Conservation (phyloP, 2,329 filamentous ascomycete genomes). For the Grosmannia serpens region DNA sequence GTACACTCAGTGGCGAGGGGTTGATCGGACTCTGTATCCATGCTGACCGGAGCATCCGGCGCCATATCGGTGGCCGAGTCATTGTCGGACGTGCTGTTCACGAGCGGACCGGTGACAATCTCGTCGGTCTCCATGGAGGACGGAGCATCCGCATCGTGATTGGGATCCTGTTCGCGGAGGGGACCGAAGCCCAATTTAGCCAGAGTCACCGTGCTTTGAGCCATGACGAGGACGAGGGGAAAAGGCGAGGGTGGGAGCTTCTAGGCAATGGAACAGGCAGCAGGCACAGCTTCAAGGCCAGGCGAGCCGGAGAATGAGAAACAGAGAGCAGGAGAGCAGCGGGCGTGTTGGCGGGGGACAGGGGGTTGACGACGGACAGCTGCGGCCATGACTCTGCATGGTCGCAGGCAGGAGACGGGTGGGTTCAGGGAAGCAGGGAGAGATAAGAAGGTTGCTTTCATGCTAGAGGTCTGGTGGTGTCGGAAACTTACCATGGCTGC, state of each 20-base stretch:
- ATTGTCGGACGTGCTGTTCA: conserved; percentile 33
- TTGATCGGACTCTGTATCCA: conserved; percentile 34
- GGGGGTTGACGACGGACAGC: not conserved
- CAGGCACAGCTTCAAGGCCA: not conserved
- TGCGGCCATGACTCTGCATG: not conserved
- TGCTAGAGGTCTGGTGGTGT: not conserved
- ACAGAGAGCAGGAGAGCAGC: not conserved
- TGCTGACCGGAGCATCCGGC: conserved; percentile 38
- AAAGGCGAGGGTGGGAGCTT: not conserved
- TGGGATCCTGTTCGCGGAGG: conserved; percentile 29
- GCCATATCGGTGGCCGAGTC: conserved; percentile 43
- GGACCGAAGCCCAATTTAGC: conserved; percentile 17
- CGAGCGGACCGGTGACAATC: conserved; percentile 28
- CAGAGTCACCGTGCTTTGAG: not conserved
- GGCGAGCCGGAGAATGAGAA: not conserved
- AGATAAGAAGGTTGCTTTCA: not conserved
- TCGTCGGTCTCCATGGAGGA: conserved; percentile 46
- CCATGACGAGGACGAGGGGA: not conserved
- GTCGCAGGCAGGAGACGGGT: not conserved
- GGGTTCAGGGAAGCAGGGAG: not conserved
- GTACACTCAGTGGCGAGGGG: conserved; percentile 42
- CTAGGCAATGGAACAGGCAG: not conserved
- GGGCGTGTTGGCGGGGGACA: not conserved
- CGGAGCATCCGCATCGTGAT: conserved; percentile 34
- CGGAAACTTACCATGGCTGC: conserved; percentile 2